Evolutionary conservation across 1,284 basidiomycete species (phyloP).

Genomic region (Termitomyces sp.): DNA sequence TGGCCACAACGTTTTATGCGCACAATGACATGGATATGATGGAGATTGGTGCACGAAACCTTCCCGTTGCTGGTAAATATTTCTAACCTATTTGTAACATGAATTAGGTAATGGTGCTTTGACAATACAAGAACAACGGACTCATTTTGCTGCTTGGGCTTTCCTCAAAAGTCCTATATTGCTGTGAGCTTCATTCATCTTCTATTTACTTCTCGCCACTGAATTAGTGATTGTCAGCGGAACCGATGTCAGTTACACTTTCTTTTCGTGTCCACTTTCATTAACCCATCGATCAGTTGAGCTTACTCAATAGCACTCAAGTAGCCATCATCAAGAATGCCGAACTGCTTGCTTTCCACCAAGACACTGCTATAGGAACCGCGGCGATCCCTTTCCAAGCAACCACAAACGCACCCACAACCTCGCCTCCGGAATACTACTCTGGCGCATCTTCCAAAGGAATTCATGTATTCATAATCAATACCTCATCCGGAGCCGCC

Average conservation of each 20-base stretch:
- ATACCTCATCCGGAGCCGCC: slow-evolving; percentile 33
- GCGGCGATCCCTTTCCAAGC: slow-evolving; percentile 46
- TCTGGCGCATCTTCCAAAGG: slow-evolving; percentile 43
- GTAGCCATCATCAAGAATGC: slow-evolving; percentile 45
- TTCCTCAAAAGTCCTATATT: slow-evolving; percentile 56
- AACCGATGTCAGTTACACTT: slow-evolving; percentile 37
- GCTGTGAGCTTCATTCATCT: slow-evolving; percentile 25
- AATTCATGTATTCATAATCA: slow-evolving; percentile 50
- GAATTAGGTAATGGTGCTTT: slow-evolving; percentile 39
- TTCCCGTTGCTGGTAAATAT: neutral
- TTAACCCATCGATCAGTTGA: slow-evolving; percentile 29
- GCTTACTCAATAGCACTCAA: slow-evolving; percentile 33
- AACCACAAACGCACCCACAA: slow-evolving; percentile 30
- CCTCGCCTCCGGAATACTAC: slow-evolving; percentile 47
- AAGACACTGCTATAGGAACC: slow-evolving; percentile 40
- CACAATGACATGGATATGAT: slow-evolving; percentile 65
- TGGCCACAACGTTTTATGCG: slow-evolving; percentile 39
- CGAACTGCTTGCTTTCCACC: slow-evolving; percentile 50
- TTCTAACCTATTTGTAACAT: neutral
- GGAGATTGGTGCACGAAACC: slow-evolving; percentile 38
- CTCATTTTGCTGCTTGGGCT: slow-evolving; percentile 52
- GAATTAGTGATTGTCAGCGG: slow-evolving; percentile 25
- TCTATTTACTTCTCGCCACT: neutral
- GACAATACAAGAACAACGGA: slow-evolving; percentile 46
- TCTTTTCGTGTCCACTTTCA: neutral